Evolutionary conservation across 495 filamentous ascomycete species (phyloP).

Genomic region (Viridothelium virens): DNA sequence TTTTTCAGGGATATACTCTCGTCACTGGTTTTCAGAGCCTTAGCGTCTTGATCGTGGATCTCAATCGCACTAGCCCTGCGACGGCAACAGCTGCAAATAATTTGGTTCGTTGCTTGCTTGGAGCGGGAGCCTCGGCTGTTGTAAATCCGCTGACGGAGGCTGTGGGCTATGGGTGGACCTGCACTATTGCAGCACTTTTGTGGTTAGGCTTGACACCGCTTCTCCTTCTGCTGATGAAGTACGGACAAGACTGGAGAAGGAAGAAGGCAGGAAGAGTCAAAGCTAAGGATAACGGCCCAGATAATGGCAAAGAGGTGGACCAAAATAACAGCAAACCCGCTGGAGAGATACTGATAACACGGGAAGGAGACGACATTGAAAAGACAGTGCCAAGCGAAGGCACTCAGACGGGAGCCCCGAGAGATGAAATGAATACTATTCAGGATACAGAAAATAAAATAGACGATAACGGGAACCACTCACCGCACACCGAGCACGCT

Average conservation of each 20-base stretch:
- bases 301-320: not conserved
- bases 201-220: not conserved
- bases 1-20: conserved; percentile 38
- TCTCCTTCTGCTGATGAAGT: conserved; percentile 3
- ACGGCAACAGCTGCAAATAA: conserved; percentile 45
- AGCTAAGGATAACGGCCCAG: not conserved
- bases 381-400: too few species aligned
- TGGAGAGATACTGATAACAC: too few species aligned
- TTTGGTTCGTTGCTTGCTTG: conserved; percentile 41
- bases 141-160: conserved; percentile 38
- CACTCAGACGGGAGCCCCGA: too few species aligned
- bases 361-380: too few species aligned
- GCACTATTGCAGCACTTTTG: conserved; percentile 27
- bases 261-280: not conserved
- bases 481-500: too few species aligned
- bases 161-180: conserved; percentile 45
- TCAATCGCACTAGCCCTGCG: conserved; percentile 37
- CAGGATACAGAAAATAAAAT: too few species aligned
- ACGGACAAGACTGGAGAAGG: conserved; percentile 6
- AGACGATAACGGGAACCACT: too few species aligned
- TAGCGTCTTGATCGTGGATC: conserved; percentile 42
- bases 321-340: too few species aligned
- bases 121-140: conserved; percentile 39
- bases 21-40: conserved; percentile 34
- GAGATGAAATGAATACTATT: too few species aligned